Conservation (phyloP, 192 early-diverging fungal genomes). For the Backusella luteola region DNA sequence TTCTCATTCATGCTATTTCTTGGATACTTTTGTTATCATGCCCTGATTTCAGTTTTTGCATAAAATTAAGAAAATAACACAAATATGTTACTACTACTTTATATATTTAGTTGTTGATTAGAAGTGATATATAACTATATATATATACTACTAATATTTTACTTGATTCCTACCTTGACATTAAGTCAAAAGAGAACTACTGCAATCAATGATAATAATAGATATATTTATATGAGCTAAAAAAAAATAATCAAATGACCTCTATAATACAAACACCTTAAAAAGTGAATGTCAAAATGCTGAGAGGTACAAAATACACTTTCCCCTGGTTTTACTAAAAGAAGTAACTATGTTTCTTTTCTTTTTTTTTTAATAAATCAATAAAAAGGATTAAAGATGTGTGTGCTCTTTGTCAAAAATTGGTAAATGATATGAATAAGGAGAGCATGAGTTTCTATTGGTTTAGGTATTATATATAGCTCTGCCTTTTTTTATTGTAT, state of each 20-base stretch:
- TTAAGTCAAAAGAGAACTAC: not conserved
- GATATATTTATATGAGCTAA: not conserved
- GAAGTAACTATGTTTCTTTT: not conserved
- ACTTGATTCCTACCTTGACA: not conserved
- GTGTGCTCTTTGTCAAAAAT: not conserved
- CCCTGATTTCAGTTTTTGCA: not conserved
- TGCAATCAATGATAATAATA: not conserved
- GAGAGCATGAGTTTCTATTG: not conserved
- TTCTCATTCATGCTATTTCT: not conserved
- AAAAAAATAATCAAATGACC: not conserved
- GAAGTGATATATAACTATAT: not conserved
- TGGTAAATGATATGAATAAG: not conserved
- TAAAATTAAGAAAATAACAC: not conserved
- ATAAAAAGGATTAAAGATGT: not conserved
- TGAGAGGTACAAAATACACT: not conserved
- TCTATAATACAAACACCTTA: not conserved
- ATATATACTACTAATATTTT: not conserved
- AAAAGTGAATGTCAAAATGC: conserved; percentile 7
- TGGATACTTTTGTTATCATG: not conserved
- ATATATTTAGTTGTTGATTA: not conserved
- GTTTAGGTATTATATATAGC: not conserved
- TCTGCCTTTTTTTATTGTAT: conserved; percentile 8
- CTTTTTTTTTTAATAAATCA: not conserved
- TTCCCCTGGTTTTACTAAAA: conserved; percentile 1
- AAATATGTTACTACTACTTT: not conserved